Base-by-base conservation (phyloP, 1,284 basidiomycete genomes). In the Puccinia triticina region DNA sequence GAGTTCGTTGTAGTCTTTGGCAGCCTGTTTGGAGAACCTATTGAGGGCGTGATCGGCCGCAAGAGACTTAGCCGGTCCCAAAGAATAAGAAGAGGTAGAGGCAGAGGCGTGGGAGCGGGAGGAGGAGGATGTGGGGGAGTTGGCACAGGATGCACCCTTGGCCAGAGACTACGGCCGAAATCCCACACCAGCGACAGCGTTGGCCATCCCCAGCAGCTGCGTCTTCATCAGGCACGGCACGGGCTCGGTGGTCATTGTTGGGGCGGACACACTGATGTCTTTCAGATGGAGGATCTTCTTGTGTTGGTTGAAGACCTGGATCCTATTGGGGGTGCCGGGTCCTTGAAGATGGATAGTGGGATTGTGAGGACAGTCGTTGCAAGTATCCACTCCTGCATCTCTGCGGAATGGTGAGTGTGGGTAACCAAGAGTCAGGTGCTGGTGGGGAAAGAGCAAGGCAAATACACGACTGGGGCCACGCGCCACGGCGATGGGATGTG, bases 1-100 rank as follows among this genome's bases (percentile, higher is more conserved):
- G 10, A 86, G 64, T 55, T 85, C 85, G 0, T 84, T 84, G 61
- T 85, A 86, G 71, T 86, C 85, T 46, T 86, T 84, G 23, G 55
- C 83, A 0, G 82, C 84, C 0, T 61, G 80, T 21, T 81, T 83
- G 14, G 74, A 48, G 53, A 82, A 82, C 53, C 74, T 26, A 71
- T 57, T 87, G 96, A 95, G 10, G 92, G 89, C 87, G 95, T 96
- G 87, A 94, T 94, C 26, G 90, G 90, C 85, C 95, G 77, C 59
- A 57, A 74, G 72, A 29, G 37, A 23, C 16, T 37, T n/a, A 74
- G 12, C 55, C 23, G 57, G 40, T 40, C 66, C 66, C n/a, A n/a
- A n/a, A n/a, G n/a, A n/a, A n/a, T n/a, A n/a, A n/a, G n/a, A n/a
- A n/a, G n/a, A n/a, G n/a, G n/a, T n/a, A 21, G 50, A 29, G 37